phyloP scores from a whole-genome alignment of 1,139 yeast genomes.

The Hyphopichia fennica region DNA sequence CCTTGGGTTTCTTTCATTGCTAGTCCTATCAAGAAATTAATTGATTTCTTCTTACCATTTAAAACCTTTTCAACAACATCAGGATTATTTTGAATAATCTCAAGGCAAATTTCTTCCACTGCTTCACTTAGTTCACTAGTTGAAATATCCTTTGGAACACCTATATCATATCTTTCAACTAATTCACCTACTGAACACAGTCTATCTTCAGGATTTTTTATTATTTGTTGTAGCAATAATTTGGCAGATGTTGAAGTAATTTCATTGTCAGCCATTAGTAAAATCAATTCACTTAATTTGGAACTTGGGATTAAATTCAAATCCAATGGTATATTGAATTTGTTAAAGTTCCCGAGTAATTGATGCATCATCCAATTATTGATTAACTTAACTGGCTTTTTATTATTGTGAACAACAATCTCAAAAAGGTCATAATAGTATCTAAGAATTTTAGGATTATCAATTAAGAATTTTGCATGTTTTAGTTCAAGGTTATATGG shows the following conservation, averaged over 20 bases:
- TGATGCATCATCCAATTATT: slow-evolving; percentile 88
- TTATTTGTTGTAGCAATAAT: slow-evolving; percentile 56
- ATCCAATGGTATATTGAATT: slow-evolving; percentile 44
- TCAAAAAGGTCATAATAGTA: slow-evolving; percentile 54
- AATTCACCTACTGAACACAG: slow-evolving; percentile 36
- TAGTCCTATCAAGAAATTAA: slow-evolving; percentile 78
- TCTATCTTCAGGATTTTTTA: slow-evolving; percentile 44
- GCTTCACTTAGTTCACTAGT: slow-evolving; percentile 41
- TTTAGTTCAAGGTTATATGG: slow-evolving; percentile 66
- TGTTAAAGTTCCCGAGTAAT: slow-evolving; percentile 66
- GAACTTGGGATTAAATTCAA: slow-evolving; percentile 28
- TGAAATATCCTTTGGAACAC: slow-evolving; percentile 30
- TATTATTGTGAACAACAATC: slow-evolving; percentile 13
- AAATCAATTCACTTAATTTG: slow-evolving; percentile 25
- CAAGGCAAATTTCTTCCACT: slow-evolving; percentile 50
- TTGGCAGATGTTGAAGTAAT: slow-evolving; percentile 61
- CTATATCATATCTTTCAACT: slow-evolving; percentile 58
- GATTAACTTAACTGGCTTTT: slow-evolving; percentile 38
- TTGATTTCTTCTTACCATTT: slow-evolving; percentile 60
- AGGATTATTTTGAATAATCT: slow-evolving; percentile 51
- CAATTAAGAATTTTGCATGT: slow-evolving; percentile 67
- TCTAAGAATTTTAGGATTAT: slow-evolving; percentile 40
- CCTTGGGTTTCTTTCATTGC: slow-evolving; percentile 83
- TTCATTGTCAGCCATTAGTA: slow-evolving; percentile 18
- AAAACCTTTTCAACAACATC: slow-evolving; percentile 58